Conservation (phyloP, 2,329 filamentous ascomycete genomes). For the Penicillium sp. region DNA sequence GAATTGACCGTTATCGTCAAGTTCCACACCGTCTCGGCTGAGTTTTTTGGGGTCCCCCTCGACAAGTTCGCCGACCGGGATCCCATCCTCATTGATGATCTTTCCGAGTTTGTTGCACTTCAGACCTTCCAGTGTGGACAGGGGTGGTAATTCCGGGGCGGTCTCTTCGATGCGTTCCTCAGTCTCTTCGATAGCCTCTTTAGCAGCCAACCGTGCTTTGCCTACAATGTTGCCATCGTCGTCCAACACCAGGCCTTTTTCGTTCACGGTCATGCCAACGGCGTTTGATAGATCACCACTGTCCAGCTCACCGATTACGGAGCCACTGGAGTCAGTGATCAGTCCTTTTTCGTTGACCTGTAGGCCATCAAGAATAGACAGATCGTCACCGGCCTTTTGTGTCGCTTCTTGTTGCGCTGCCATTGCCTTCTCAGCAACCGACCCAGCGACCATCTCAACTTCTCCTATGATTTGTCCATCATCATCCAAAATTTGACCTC, state of each 20-base stretch:
- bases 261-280: not conserved
- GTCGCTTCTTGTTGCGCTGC: not conserved
- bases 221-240: not conserved
- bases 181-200: not conserved
- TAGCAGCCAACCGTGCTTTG: not conserved
- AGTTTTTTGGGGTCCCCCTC: slow-evolving; percentile 45
- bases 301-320: not conserved
- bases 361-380: not conserved
- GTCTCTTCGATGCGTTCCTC: not conserved
- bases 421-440: not conserved
- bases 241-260: not conserved
- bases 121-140: slow-evolving; percentile 25
- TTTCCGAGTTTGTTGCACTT: slow-evolving; percentile 43
- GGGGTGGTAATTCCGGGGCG: not conserved
- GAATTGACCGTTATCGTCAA: not conserved
- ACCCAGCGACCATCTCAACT: not conserved
- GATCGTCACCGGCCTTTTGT: not conserved
- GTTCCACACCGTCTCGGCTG: not conserved
- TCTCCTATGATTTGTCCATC: not conserved
- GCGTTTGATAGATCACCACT: not conserved
- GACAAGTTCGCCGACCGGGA: slow-evolving; percentile 54
- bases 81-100: slow-evolving; percentile 41
- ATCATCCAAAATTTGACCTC: not conserved
- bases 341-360: not conserved
- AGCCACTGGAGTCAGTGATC: not conserved